A percentile compares a stretch with the other conserved stretches of the same genome.
These are phyloP conservation scores for Galium porrigens DNA, from an alignment of 305 asterid genomes.

Conservation along the genomic window DNA sequence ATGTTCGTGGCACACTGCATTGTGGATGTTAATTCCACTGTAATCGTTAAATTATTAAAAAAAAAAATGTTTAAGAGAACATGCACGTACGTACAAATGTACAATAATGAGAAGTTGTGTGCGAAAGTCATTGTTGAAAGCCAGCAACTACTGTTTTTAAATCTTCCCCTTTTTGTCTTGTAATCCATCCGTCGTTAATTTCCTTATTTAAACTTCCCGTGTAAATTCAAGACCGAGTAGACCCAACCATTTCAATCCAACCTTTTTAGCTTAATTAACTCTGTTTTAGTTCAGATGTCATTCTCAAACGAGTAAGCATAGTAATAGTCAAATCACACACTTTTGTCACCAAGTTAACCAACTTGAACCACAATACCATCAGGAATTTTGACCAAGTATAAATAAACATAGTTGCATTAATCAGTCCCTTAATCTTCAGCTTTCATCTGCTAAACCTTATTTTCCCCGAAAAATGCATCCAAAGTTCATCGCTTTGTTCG, in stretches of 20 bases:
- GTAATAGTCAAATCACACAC: not conserved
- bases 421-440: not conserved
- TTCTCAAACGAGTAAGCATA: not conserved
- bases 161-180: not conserved
- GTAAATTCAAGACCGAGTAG: not conserved
- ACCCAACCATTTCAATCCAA: not conserved
- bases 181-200: not conserved
- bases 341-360: not conserved
- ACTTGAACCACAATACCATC: not conserved
- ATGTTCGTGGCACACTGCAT: too few species aligned
- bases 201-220: not conserved
- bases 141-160: not conserved
- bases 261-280: not conserved
- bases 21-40: too few species aligned
- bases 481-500: constrained; percentile 16
- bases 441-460: not conserved
- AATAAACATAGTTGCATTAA: not conserved
- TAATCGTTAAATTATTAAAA: too few species aligned
- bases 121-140: not conserved
- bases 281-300: not conserved
- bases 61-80: too few species aligned
- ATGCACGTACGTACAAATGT: too few species aligned
- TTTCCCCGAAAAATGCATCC: not conserved
- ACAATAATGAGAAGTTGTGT: too few species aligned
- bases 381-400: not conserved